Percentiles rank a stretch among this genome's conserved stretches.
phyloP scores from a whole-genome alignment of 164 flowering plant genomes.

The Magnolia changhungtana region DNA sequence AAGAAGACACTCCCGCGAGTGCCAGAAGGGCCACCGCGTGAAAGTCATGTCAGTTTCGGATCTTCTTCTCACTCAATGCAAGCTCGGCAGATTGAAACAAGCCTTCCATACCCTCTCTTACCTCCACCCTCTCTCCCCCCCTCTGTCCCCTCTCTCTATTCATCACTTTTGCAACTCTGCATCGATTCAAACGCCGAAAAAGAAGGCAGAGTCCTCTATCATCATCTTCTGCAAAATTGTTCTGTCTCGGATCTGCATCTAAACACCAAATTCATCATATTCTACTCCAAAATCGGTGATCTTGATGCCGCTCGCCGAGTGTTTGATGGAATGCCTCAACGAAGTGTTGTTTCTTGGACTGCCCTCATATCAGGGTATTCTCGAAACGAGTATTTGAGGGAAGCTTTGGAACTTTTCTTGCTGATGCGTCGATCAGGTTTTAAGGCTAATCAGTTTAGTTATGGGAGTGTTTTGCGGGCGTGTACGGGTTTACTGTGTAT shows the following conservation, averaged over 20 bases:
- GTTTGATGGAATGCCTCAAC: constrained; percentile 56
- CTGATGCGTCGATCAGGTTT: constrained; percentile 45
- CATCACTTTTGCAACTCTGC: constrained; percentile 49
- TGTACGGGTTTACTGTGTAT: constrained; percentile 47
- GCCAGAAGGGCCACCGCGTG: not conserved
- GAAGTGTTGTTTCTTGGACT: constrained; percentile 69
- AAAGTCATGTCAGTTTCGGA: not conserved
- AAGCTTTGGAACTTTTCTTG: constrained; percentile 42
- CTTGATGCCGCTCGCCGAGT: constrained; percentile 38
- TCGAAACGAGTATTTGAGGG: constrained; percentile 34
- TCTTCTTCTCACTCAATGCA: constrained; percentile 12
- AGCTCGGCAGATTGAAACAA: constrained; percentile 15
- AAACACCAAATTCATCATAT: constrained; percentile 45
- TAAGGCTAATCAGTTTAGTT: constrained; percentile 59
- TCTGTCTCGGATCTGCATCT: constrained; percentile 30
- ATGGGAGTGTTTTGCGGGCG: constrained; percentile 60
- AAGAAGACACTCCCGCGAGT: too few relatives aligned
- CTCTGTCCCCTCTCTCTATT: constrained; percentile 26
- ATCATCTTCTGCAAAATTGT: constrained; percentile 39
- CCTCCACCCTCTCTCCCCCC: constrained; percentile 9
- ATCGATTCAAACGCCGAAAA: constrained; percentile 29
- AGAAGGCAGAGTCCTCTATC: constrained; percentile 38
- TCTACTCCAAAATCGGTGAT: constrained; percentile 37
- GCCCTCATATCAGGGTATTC: constrained; percentile 67
- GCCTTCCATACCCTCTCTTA: constrained; percentile 11